Percentiles rank a stretch among this genome's conserved stretches.
Evolutionary conservation across 768 basidiomycete species (phyloP).

Genomic region (Tricholoma flavovirens): DNA sequence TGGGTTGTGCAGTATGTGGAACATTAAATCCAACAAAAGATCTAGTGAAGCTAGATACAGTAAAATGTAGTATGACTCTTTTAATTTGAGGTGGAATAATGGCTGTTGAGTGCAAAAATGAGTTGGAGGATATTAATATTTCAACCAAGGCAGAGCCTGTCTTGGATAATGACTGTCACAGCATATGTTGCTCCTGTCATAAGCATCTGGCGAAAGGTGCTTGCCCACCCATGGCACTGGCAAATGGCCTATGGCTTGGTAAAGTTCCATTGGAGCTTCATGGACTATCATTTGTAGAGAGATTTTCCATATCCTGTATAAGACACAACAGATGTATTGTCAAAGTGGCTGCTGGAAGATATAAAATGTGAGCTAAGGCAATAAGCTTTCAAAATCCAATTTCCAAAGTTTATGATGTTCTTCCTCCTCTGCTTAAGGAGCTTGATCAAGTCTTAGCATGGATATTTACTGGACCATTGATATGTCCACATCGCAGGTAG

Average conservation of each 20-base stretch:
- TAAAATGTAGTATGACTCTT: not conserved
- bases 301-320: not conserved
- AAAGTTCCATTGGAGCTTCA: not conserved
- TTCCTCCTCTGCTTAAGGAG: conserved; percentile 20
- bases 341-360: not conserved
- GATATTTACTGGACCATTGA: conserved; percentile 28
- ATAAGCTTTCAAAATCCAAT: conserved; percentile 26
- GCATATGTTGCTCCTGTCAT: not conserved
- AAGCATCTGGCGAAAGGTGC: not conserved
- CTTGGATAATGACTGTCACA: not conserved
- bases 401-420: conserved; percentile 20
- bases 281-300: not conserved
- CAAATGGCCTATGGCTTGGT: not conserved
- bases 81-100: not conserved
- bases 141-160: not conserved
- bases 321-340: not conserved
- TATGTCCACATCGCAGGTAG: too few species aligned
- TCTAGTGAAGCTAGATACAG: not conserved
- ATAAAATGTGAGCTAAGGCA: conserved; percentile 27
- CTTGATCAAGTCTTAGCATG: conserved; percentile 27
- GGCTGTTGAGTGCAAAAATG: not conserved
- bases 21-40: not conserved
- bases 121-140: not conserved
- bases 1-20: not conserved
- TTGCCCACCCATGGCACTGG: not conserved